Conservation (phyloP, 2,329 filamentous ascomycete genomes). For the Pseudodiploospora longispora region DNA sequence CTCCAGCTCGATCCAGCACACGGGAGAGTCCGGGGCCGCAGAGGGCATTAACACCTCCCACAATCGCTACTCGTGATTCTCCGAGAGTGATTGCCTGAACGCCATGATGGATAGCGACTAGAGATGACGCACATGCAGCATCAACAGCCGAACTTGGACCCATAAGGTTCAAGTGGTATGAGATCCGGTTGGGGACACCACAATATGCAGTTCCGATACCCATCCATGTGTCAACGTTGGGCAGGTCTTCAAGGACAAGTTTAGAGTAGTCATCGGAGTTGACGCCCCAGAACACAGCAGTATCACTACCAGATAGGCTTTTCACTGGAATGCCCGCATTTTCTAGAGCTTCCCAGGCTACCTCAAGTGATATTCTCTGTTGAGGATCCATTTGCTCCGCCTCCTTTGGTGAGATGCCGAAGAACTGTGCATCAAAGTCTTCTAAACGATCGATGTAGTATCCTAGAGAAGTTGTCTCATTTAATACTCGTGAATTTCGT, state of each 20-base stretch:
- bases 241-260: slow-evolving; percentile 5
- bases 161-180: slow-evolving; percentile 44
- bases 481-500: slow-evolving; percentile 1
- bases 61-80: slow-evolving; percentile 35
- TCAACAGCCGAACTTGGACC: slow-evolving; percentile 44
- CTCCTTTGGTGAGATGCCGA: slow-evolving; percentile 6
- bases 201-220: slow-evolving; percentile 3
- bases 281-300: slow-evolving; percentile 4
- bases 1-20: slow-evolving; percentile 5
- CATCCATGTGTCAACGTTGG: slow-evolving; percentile 7
- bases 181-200: slow-evolving; percentile 33
- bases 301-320: slow-evolving; percentile 1
- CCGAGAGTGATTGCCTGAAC: slow-evolving; percentile 37
- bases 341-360: slow-evolving; percentile 5
- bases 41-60: slow-evolving; percentile 23
- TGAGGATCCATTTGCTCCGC: slow-evolving; percentile 8
- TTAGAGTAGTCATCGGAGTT: slow-evolving; percentile 4
- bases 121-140: slow-evolving; percentile 41
- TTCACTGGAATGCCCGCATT: slow-evolving; percentile 2
- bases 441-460: slow-evolving; percentile 6
- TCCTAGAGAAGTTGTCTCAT: slow-evolving; percentile 1
- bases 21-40: not conserved
- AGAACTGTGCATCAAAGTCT: slow-evolving; percentile 8
- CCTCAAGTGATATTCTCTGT: slow-evolving; percentile 3
- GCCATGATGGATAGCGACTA: slow-evolving; percentile 39